Percentiles rank a stretch among this genome's conserved stretches.
Conservation (phyloP, 2,329 filamentous ascomycete genomes). For the Ceratocystis papillata region DNA sequence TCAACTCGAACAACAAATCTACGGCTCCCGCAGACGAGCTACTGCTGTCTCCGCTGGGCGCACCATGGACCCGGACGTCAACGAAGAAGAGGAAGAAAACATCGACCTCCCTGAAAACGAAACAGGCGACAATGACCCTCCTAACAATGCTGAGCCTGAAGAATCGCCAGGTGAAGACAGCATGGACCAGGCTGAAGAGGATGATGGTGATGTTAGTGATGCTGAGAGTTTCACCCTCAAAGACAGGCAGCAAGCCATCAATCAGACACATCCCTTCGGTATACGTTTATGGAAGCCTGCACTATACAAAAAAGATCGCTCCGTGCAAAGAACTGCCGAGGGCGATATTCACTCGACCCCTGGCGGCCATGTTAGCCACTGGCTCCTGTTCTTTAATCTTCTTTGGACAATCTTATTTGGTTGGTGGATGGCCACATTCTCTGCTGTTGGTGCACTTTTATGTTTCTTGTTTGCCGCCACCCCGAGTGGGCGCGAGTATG, state of each 20-base stretch:
- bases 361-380: slow-evolving; percentile 71
- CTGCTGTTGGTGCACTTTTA: slow-evolving; percentile 60
- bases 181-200: slow-evolving; percentile 46
- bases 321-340: slow-evolving; percentile 90
- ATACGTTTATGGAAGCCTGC: slow-evolving; percentile 99
- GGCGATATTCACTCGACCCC: slow-evolving; percentile 94
- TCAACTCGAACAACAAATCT: slow-evolving; percentile 33
- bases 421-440: slow-evolving; percentile 83
- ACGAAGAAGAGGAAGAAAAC: slow-evolving; percentile 34
- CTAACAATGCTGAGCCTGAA: slow-evolving; percentile 29
- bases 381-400: slow-evolving; percentile 79
- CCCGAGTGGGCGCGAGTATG: slow-evolving; percentile 75
- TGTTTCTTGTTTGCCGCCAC: slow-evolving; percentile 73
- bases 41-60: slow-evolving; percentile 28
- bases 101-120: slow-evolving; percentile 26
- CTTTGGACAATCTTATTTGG: slow-evolving; percentile 87
- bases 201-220: slow-evolving; percentile 68
- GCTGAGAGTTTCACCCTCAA: slow-evolving; percentile 96
- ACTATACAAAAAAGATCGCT: slow-evolving; percentile 92
- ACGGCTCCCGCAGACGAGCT: slow-evolving; percentile 31
- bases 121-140: slow-evolving; percentile 25
- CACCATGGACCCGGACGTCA: slow-evolving; percentile 31
- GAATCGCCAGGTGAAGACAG: slow-evolving; percentile 33
- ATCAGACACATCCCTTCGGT: slow-evolving; percentile 96
- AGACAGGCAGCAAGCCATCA: slow-evolving; percentile 94